Evolutionary conservation across 768 basidiomycete genomes (phyloP).

Genomic region (Lactarius sp.): DNA sequence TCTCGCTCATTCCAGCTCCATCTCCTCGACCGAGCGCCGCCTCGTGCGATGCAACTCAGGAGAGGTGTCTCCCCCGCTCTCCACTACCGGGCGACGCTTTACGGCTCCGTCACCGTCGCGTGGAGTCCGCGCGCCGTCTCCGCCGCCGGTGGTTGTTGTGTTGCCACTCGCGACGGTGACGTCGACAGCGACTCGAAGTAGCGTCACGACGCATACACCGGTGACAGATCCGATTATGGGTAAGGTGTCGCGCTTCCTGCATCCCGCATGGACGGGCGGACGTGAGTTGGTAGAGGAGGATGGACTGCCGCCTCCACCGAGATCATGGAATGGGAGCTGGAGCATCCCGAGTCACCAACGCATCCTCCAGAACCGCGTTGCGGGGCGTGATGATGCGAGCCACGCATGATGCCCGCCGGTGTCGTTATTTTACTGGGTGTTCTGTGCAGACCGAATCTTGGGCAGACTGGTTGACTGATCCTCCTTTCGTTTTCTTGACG

Average conservation of each 20-base stretch:
- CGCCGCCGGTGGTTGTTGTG: slow-evolving; percentile 22
- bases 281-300: slow-evolving; percentile 6
- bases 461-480: background rate
- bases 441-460: too few relatives aligned
- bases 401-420: slow-evolving; percentile 3
- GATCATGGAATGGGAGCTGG: slow-evolving; percentile 21
- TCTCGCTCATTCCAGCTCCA: slow-evolving; percentile 46
- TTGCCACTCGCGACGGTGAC: slow-evolving; percentile 25
- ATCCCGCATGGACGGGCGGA: slow-evolving; percentile 23
- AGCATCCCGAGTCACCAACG: slow-evolving; percentile 19
- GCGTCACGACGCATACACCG: slow-evolving; percentile 32
- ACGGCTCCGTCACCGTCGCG: background rate
- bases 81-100: slow-evolving; percentile 16
- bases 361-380: slow-evolving; percentile 17
- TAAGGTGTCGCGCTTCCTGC: slow-evolving; percentile 30
- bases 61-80: slow-evolving; percentile 31
- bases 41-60: slow-evolving; percentile 19
- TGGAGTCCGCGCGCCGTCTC: slow-evolving; percentile 29
- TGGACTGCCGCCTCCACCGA: background rate
- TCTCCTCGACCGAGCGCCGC: slow-evolving; percentile 49
- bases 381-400: slow-evolving; percentile 5
- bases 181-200: slow-evolving; percentile 30
- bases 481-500: background rate
- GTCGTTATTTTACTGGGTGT: background rate
- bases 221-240: slow-evolving; percentile 35